Conservation (phyloP, 2,329 filamentous ascomycete species). For the Aureobasidium mangrovei region DNA sequence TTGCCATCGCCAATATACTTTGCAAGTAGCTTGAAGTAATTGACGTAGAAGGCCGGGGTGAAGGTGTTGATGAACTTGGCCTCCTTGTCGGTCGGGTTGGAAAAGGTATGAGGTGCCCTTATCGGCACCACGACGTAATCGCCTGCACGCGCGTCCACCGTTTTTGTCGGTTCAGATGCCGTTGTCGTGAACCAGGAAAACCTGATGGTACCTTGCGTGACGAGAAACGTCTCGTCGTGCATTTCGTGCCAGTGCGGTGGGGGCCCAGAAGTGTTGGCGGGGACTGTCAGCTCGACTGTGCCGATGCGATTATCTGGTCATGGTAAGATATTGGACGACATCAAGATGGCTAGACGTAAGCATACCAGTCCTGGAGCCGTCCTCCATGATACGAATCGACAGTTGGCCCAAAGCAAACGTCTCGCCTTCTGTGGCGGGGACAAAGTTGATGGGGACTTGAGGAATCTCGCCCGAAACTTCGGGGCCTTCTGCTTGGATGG, state of each 20-base stretch:
- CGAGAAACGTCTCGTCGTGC: slow-evolving; percentile 51
- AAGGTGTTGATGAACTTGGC: slow-evolving; percentile 50
- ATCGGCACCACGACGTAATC: slow-evolving; percentile 50
- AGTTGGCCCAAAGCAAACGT: slow-evolving; percentile 41
- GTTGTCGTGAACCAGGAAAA: slow-evolving; percentile 37
- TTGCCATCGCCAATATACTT: slow-evolving; percentile 35
- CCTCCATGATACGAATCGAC: slow-evolving; percentile 44
- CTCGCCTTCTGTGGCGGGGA: slow-evolving; percentile 41
- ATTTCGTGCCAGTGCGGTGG: slow-evolving; percentile 48
- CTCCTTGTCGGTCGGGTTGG: slow-evolving; percentile 46
- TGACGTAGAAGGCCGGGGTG: slow-evolving; percentile 49
- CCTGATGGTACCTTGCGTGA: slow-evolving; percentile 43
- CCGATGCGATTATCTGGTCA: slow-evolving; percentile 40
- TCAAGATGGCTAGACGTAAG: background rate
- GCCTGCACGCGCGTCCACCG: slow-evolving; percentile 42
- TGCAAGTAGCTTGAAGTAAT: slow-evolving; percentile 47
- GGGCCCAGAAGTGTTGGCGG: slow-evolving; percentile 39
- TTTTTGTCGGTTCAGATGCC: slow-evolving; percentile 27
- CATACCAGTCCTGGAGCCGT: slow-evolving; percentile 41
- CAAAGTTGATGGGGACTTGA: slow-evolving; percentile 39
- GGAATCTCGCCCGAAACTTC: slow-evolving; percentile 21
- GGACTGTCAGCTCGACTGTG: slow-evolving; percentile 41
- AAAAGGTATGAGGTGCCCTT: slow-evolving; percentile 48
- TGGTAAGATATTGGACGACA: background rate
- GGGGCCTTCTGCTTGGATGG: slow-evolving; percentile 7